A percentile compares a stretch with the other conserved stretches of the same genome.
Conservation (phyloP, 2,329 filamentous ascomycete genomes). For the Calonectria leucothoes region DNA sequence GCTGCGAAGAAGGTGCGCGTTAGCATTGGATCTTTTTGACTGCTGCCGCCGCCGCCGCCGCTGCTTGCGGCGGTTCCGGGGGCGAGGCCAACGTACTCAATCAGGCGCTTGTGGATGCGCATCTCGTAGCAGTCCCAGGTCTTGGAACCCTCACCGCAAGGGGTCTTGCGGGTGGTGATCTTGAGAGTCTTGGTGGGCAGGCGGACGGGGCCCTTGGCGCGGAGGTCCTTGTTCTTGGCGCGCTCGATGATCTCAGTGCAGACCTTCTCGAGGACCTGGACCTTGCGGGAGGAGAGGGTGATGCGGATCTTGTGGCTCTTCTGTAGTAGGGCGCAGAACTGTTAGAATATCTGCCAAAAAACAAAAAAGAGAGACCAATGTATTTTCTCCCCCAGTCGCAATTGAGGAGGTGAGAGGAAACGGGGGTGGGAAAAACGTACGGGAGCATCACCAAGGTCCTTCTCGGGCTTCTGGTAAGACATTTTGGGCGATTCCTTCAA, state of each 20-base stretch:
- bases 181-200: constrained; percentile 97
- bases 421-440: constrained; percentile 60
- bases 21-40: neutral
- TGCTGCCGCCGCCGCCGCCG: too few relatives aligned
- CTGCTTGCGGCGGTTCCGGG: neutral
- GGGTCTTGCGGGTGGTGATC: constrained; percentile 98
- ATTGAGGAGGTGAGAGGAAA: too few relatives aligned
- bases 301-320: constrained; percentile 99
- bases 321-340: constrained; percentile 51
- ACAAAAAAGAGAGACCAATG: too few relatives aligned
- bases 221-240: constrained; percentile 97
- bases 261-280: constrained; percentile 96
- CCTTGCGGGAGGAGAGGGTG: constrained; percentile 95
- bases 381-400: neutral
- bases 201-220: constrained; percentile 97
- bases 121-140: constrained; percentile 99
- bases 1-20: constrained; percentile 54
- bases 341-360: too few relatives aligned
- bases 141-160: constrained; percentile 99
- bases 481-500: constrained; percentile 79
- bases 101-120: constrained; percentile 99
- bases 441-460: constrained; percentile 91
- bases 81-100: constrained; percentile 74
- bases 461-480: constrained; percentile 96
- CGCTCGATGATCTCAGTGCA: constrained; percentile 98